Evolutionary conservation across 257 asterid genomes (phyloP), one percentile per base, ranked within the genome.

Genomic region (Handroanthus guayacan): DNA sequence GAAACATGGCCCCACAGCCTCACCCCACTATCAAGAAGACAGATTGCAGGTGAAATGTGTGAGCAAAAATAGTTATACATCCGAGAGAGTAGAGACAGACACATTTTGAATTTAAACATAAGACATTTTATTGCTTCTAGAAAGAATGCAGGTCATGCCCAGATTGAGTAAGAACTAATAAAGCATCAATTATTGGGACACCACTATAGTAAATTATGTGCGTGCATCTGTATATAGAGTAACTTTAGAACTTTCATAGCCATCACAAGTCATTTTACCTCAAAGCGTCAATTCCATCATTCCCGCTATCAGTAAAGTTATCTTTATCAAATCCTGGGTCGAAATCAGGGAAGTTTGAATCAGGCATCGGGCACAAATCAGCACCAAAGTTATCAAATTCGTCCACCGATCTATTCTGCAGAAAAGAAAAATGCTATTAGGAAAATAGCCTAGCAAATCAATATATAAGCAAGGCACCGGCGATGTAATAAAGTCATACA

Each of bases 341-440:
- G 67, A 74, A 84, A 41, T 70, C 67, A 45, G 79, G 86, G 39
- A 81, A 56, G 63, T 77, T 66, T 65, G 83, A 75, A 76, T 75
- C 88, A 70, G 85, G 84, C 75, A 47, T 60, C 18, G 82, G 82
- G 76, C 82, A 76, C 47, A 84, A 48, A 74, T 83, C 89, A 54
- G 77, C 74, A 67, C 86, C 86, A 56, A 87, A 74, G 80, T 79
- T 84, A 54, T 79, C 82, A 79, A 86, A 78, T 38, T 76, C 83
- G 47, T 84, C 84, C 39, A 36, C 51, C 66, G 76, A 81, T 63
- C 47, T 86, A 71, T 47, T 74, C 94, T 93, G 85, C 75, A 82
- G 64, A 76, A 77, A 70, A 71, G 5, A 56, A 54, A 16, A 69
- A 62, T 52, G 51, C 61, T n/a, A 83, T 69, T 16, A 79, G 39